phyloP scores from a whole-genome alignment of 345 rosid species.

The Psidium friedrichsthalianum region DNA sequence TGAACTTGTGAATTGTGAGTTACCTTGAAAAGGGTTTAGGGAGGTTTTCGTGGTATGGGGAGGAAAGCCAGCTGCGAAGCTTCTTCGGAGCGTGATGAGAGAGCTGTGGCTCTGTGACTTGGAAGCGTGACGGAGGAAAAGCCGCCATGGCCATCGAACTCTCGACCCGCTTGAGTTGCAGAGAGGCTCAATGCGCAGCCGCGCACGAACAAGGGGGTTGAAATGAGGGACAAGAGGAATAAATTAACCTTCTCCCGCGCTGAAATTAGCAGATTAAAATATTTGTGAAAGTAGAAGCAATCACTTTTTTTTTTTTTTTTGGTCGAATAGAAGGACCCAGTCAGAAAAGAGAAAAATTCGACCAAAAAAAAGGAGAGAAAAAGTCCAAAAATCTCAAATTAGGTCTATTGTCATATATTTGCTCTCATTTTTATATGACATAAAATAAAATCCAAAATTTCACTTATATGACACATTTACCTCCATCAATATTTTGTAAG shows the following conservation, averaged over 20 bases:
- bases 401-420: too few relatives aligned
- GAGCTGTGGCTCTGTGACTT: conserved; percentile 8
- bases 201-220: not conserved
- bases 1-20: not conserved
- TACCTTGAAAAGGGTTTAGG: conserved; percentile 32
- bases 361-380: too few relatives aligned
- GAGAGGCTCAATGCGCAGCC: not conserved
- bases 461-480: too few relatives aligned
- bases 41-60: conserved; percentile 8
- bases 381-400: too few relatives aligned
- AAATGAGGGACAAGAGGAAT: not conserved
- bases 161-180: not conserved
- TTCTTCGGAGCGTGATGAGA: conserved; percentile 1
- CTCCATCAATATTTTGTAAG: too few relatives aligned
- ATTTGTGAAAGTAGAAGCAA: not conserved
- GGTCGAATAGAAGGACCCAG: too few relatives aligned
- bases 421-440: too few relatives aligned
- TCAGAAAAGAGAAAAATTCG: too few relatives aligned
- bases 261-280: not conserved
- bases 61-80: conserved; percentile 14
- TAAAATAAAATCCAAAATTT: too few relatives aligned
- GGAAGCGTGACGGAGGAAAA: conserved; percentile 12
- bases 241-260: not conserved
- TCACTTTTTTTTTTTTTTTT: too few relatives aligned
- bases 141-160: conserved; percentile 9